phyloP scores from a whole-genome alignment of 192 early-diverging fungal genomes.

The Hyaloraphidium curvatum region DNA sequence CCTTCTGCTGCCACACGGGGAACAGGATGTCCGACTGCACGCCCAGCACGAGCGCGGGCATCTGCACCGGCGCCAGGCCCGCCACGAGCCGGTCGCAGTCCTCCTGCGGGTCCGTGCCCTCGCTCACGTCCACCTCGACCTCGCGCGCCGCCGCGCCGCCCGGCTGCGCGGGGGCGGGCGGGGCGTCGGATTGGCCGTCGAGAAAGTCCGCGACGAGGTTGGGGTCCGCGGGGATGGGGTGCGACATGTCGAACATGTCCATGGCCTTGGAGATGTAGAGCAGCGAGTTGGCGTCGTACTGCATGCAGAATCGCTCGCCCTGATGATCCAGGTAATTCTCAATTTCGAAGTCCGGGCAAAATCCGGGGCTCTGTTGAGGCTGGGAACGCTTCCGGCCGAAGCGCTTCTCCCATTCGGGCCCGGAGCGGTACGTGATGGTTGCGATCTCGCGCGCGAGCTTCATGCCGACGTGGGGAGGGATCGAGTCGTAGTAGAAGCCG shows the following conservation, averaged over 20 bases:
- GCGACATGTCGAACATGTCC: conserved; percentile 89
- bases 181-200: neutral
- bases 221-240: conserved; percentile 1
- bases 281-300: conserved; percentile 86
- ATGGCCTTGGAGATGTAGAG: conserved; percentile 90
- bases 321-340: conserved; percentile 93
- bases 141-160: neutral
- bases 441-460: conserved; percentile 88
- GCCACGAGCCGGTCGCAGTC: conserved; percentile 33
- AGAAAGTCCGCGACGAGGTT: neutral
- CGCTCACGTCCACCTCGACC: neutral
- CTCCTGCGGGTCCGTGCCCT: neutral
- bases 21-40: conserved; percentile 92
- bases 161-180: neutral
- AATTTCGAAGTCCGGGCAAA: conserved; percentile 86
- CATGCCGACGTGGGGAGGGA: conserved; percentile 83
- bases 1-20: conserved; percentile 85
- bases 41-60: conserved; percentile 78
- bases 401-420: conserved; percentile 92
- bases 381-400: conserved; percentile 71
- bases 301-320: conserved; percentile 77
- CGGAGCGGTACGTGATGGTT: conserved; percentile 81
- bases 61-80: conserved; percentile 45
- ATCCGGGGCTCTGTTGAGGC: conserved; percentile 47
- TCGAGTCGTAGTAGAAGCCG: conserved; percentile 77